phyloP scores from a whole-genome alignment of 352 stramenopile species.

The Blastocystis sp. region DNA sequence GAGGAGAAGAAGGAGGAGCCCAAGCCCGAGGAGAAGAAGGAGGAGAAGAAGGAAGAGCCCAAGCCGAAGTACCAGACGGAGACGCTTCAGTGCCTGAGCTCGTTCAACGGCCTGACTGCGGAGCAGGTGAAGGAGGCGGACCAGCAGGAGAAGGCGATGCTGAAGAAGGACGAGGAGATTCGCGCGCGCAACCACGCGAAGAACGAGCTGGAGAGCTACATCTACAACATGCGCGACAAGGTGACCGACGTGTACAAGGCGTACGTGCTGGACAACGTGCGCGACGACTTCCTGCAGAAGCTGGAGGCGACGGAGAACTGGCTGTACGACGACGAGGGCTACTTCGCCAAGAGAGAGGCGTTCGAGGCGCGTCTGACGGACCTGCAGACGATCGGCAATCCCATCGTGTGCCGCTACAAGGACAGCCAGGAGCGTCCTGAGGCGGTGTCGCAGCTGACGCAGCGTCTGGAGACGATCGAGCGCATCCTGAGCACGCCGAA shows the following conservation, averaged over 20 bases:
- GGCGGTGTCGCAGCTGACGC: slow-evolving; percentile 87
- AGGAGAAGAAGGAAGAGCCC: slow-evolving; percentile 77
- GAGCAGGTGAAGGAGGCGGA: slow-evolving; percentile 28
- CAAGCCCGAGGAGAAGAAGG: slow-evolving; percentile 78
- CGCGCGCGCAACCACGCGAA: slow-evolving; percentile 94
- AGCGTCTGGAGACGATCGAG: slow-evolving; percentile 91
- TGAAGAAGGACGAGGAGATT: slow-evolving; percentile 78
- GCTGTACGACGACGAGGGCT: slow-evolving; percentile 98
- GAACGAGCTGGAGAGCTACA: slow-evolving; percentile 99
- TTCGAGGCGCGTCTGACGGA: slow-evolving; percentile 93
- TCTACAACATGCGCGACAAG: slow-evolving; percentile 98
- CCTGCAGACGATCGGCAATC: slow-evolving; percentile 88
- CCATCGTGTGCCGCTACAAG: slow-evolving; percentile 88
- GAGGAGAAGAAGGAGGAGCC: slow-evolving; percentile 75
- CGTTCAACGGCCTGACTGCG: slow-evolving; percentile 20
- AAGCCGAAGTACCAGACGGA: slow-evolving; percentile 87
- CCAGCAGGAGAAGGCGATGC: slow-evolving; percentile 77
- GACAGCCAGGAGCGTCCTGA: slow-evolving; percentile 87
- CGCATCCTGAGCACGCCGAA: slow-evolving; percentile 90
- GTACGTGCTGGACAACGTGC: slow-evolving; percentile 88
- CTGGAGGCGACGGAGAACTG: slow-evolving; percentile 93
- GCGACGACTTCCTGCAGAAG: slow-evolving; percentile 84
- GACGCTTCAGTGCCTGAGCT: neutral
- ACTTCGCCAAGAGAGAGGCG: slow-evolving; percentile 94
- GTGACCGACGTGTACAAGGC: slow-evolving; percentile 83